phyloP scores from a whole-genome alignment of 805 yeast genomes.

The Candida nanaspora region DNA sequence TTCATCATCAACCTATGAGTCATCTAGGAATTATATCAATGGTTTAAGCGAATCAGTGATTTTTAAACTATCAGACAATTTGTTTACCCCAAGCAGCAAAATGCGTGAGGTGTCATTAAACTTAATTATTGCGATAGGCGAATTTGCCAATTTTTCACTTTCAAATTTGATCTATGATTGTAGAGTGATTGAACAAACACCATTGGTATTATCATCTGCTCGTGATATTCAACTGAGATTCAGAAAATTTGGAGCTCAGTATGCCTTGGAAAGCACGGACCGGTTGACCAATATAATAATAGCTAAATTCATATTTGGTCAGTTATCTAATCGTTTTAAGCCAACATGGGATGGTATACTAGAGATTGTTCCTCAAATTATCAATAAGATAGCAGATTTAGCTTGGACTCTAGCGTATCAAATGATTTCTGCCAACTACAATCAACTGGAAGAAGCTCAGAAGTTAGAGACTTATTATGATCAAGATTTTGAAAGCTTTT shows the following conservation, averaged over 20 bases:
- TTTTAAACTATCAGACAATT: conserved; percentile 23
- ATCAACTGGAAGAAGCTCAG: conserved; percentile 5
- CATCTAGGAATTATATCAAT: conserved; percentile 9
- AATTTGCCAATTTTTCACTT: conserved; percentile 17
- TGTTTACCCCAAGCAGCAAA: conserved; percentile 42
- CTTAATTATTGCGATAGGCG: conserved; percentile 35
- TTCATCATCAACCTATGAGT: no score
- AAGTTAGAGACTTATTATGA: conserved; percentile 8
- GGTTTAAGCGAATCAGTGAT: conserved; percentile 12
- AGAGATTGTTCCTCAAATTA: conserved; percentile 47
- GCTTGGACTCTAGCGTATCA: conserved; percentile 50
- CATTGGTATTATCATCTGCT: conserved; percentile 58
- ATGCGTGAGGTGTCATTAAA: conserved; percentile 39
- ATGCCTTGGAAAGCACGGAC: conserved; percentile 19
- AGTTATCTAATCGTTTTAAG: conserved; percentile 65
- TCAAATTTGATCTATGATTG: conserved; percentile 32
- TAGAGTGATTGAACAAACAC: conserved; percentile 61
- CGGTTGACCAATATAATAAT: conserved; percentile 25
- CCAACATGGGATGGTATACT: conserved; percentile 80
- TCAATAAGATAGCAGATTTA: conserved; percentile 30
- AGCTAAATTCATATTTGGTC: conserved; percentile 55
- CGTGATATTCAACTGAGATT: conserved; percentile 70
- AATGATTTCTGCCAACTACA: conserved; percentile 23
- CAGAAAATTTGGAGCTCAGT: conserved; percentile 47
- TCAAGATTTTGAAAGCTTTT: conserved; percentile 7